Base-by-base conservation (phyloP, 345 rosid species). In the Clarkia xantiana region DNA sequence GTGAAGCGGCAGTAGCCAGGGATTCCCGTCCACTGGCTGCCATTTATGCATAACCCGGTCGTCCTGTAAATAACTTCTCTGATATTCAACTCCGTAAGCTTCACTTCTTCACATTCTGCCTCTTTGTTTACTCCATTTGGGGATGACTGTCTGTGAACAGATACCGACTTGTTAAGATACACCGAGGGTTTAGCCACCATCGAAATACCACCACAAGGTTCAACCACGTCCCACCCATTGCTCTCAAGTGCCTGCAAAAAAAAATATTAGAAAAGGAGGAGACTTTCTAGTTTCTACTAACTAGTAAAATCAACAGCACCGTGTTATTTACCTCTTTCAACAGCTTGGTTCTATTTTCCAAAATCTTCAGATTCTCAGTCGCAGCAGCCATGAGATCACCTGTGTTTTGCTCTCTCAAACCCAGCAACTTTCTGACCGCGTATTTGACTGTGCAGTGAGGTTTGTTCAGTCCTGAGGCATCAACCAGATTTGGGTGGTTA, bases 1-100 rank as follows among this genome's bases (percentile, higher is more conserved):
- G 86, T 62, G 68, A 90, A 86, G 68, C 97, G 91, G 68, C 97
- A 86, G 66, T 86, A 90, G 50, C 86, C 88, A 0, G 86, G 91
- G 17, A 86, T 72, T 53, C 97, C 94, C 0, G 94, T 82, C 95
- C 97, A 90, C 0, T 62, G 60, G 44, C 91, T 74, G 14, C 95
- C 70, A 68, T 85, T 90, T 62, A 90, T 76, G 55, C 95, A 90
- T 51, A 90, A 69, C 34, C 94, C 97, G 0, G 88, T 82, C 11
- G 77, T 65, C 54, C 57, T 73, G 45, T 68, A 74, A 48, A 90
- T 67, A 59, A 76, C 79, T 44, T 77, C 97, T 62, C 95, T 77
- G 64, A 90, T 74, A 41, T 70, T 81, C 12, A 79, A 65, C 60
- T 80, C 79, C 9, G 63, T 61, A 2, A 90, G 74, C 77, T 74